Evolutionary conservation across 1,284 basidiomycete species (phyloP), one percentile per base, ranked within the genome.

Genomic region (Mycosarcoma mackinlayi): DNA sequence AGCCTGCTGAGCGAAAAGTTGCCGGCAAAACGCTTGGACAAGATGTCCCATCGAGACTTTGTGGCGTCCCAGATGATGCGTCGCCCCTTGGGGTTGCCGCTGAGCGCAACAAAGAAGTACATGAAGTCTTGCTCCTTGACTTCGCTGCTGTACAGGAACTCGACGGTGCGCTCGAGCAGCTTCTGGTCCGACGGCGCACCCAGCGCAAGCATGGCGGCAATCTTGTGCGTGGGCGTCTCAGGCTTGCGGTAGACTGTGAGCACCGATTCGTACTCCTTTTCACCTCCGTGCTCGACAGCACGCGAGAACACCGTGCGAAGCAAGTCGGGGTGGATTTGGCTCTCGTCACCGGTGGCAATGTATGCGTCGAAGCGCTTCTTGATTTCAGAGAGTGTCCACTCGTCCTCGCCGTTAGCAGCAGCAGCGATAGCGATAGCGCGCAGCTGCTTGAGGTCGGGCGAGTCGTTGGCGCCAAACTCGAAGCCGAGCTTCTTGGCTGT

Each of bases 401-500:
- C 68, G 49, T 81, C 78, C 34, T 72, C 69, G n/a, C 66, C 79
- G 13, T 89, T 89, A 21, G 90, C 88, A 27, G 88, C 86, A 13
- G 84, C 85, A 1, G 58, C 45, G 64, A 97, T 89, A 1, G 91
- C 92, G 18, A 88, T 85, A 8, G 92, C 91, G 38, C 95, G 88
- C 51, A 97, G 85, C 78, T 91, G 88, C 40, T 89, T 88, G 39
- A 86, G 86, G 70, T 92, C 92, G 24, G 88, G 85, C 18, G 88
- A 86, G 67, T 98, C 95, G 31, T 85, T 84, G 14, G 86, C 85
- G 4, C 85, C 83, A 81, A 91, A 91, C 47, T 92, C 90, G 79
- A 90, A 95, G 14, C 93, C 92, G 46, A 96, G 86, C 75, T 86
- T 87, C 50, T 91, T 85, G 28, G 93, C 91, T 33, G 94, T 83